Conservation (phyloP, 1,284 basidiomycete species). For the Cutaneotrichosporon sp. region DNA sequence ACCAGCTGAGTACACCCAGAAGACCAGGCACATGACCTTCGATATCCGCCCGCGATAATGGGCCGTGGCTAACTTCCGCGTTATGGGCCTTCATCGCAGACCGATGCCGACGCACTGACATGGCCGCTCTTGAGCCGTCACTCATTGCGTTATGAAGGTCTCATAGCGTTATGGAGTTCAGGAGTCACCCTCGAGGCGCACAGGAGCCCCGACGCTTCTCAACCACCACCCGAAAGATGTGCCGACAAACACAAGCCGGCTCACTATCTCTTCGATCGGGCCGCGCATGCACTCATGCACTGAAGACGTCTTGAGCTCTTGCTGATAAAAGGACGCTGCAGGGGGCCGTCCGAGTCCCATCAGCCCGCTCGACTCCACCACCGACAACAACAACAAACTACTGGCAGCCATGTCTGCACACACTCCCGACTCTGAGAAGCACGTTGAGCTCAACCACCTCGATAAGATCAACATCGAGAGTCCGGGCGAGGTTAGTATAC, state of each 20-base stretch:
- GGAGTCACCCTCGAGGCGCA: no score
- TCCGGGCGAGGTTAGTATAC: neutral
- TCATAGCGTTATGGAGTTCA: no score
- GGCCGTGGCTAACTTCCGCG: neutral
- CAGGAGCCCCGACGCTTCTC: no score
- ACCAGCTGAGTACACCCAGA: no score
- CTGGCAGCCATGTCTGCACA: neutral
- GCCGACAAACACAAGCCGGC: no score
- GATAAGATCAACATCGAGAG: neutral
- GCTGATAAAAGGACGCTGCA: neutral
- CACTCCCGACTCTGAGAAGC: neutral
- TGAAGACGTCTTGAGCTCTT: neutral
- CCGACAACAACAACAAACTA: neutral
- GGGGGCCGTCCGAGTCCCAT: neutral
- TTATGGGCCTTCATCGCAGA: neutral
- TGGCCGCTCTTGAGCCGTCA: neutral
- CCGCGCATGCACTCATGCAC: neutral
- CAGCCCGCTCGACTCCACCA: neutral
- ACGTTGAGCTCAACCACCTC: neutral
- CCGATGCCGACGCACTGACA: neutral
- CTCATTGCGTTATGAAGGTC: no score
- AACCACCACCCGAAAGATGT: no score
- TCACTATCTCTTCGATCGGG: no score
- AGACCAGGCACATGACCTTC: no score
- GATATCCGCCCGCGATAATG: neutral